Evolutionary conservation across 768 basidiomycete genomes (phyloP).

Genomic region (Mycena rosella): DNA sequence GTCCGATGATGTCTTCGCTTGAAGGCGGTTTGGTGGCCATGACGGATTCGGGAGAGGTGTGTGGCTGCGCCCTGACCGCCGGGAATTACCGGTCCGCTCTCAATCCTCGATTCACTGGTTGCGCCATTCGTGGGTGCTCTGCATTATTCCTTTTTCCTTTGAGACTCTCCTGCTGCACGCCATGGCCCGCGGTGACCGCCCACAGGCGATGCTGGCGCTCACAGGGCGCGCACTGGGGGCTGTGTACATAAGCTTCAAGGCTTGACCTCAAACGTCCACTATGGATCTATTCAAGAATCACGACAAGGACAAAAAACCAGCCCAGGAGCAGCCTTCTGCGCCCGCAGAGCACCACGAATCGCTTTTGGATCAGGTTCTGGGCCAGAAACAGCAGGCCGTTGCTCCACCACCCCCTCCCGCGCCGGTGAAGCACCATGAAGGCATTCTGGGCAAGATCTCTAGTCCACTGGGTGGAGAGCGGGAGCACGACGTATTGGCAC

Average conservation of each 20-base stretch:
- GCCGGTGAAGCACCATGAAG: constrained; percentile 14
- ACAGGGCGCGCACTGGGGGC: constrained; percentile 5
- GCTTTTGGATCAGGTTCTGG: constrained; percentile 18
- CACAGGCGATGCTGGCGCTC: background rate
- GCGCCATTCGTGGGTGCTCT: too few relatives aligned
- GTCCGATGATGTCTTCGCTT: constrained; percentile 90
- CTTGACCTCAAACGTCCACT: constrained; percentile 14
- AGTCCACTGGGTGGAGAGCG: background rate
- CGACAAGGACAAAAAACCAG: constrained; percentile 2
- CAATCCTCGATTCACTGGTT: too few relatives aligned
- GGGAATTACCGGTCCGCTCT: background rate
- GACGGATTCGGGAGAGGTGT: constrained; percentile 23
- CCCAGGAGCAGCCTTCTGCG: background rate
- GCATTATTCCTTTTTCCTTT: too few relatives aligned
- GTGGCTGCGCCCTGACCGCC: background rate
- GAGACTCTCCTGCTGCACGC: background rate
- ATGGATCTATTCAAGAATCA: constrained; percentile 18
- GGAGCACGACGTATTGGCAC: background rate
- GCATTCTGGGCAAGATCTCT: background rate
- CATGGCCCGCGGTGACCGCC: background rate
- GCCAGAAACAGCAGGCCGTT: background rate
- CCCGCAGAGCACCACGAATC: constrained; percentile 19
- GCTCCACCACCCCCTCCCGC: background rate
- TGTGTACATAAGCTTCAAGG: background rate
- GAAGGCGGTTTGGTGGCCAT: constrained; percentile 76